Base-by-base conservation (phyloP, 2,329 filamentous ascomycete species). In the Monosporascus sp. region DNA sequence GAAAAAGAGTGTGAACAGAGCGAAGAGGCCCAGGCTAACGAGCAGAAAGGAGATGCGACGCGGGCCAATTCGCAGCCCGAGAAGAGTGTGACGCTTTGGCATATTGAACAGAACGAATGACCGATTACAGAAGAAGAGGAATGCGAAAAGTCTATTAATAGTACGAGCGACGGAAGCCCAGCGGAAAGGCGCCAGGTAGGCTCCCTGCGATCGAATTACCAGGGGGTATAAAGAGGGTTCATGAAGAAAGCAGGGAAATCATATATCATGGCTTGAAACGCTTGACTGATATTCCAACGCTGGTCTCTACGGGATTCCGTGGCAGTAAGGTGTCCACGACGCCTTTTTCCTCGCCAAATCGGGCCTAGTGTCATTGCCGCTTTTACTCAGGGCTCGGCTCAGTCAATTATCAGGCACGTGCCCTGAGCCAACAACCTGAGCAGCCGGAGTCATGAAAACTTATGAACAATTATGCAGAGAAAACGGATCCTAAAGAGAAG, bases 1-100 rank as follows among this genome's bases (percentile, higher is more conserved):
- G 56, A 80, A 74, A 57, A 84, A 69, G 49, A 83, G 72, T 45
- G 75, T 75, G 59, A 79, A 72, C 53, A 84, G 61, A 54, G 78
- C 79, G 58, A 83, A 78, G 39, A 82, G 57, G 54, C 76, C 73
- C 46, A 85, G 69, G 51, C 70, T 65, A 52, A 75, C 69, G 41
- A 85, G 70, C 22, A 84, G 69, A 50, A 79, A 64, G 18, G 76
- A 76, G 57, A 83, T 68, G 51, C 78, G 79, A 47, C 80, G 78
- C 22, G 80, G 72, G 45, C 73, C 70, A 53, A 84, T 68, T 50
- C 76, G 76, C 49, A 75, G 72, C 49, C 79, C 78, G 49, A 77
- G 74, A 43, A 81, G 27, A 46, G 69, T 70, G 58, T 70, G 71
- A 60, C 75, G 73, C 55, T 73, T 73, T 27, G 75, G 75, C 77